phyloP scores from a whole-genome alignment of 345 rosid genomes.

The Crucihimalaya himalaica region DNA sequence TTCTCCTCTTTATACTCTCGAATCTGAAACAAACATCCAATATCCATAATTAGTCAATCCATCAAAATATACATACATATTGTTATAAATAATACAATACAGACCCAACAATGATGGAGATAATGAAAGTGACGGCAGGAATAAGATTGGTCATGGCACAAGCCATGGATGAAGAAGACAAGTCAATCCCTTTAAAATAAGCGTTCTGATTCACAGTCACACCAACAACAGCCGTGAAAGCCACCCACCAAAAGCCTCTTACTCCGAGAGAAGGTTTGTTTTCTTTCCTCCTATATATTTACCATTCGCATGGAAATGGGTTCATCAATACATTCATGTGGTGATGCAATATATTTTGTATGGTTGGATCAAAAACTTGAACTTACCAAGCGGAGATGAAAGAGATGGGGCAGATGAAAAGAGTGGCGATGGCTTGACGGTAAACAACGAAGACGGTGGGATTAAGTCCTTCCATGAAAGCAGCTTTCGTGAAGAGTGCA shows the following conservation, averaged over 20 bases:
- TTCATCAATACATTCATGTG: background rate
- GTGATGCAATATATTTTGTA: background rate
- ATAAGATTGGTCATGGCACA: conserved; percentile 47
- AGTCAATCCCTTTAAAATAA: conserved; percentile 44
- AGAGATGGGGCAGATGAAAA: conserved; percentile 43
- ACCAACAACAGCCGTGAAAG: conserved; percentile 46
- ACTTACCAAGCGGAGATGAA: conserved; percentile 39
- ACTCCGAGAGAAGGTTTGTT: conserved; percentile 35
- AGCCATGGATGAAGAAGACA: conserved; percentile 49
- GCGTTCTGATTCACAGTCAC: conserved; percentile 43
- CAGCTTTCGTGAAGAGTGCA: conserved; percentile 45
- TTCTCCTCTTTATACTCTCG: conserved; percentile 54
- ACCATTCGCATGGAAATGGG: conserved; percentile 1
- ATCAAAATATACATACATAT: background rate
- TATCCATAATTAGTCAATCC: background rate
- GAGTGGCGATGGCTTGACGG: conserved; percentile 50
- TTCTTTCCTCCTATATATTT: conserved; percentile 32
- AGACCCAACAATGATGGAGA: conserved; percentile 45
- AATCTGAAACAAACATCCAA: conserved; percentile 42
- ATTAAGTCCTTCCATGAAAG: conserved; percentile 43
- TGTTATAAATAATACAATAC: background rate
- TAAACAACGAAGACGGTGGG: conserved; percentile 49
- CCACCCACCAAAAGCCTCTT: conserved; percentile 44
- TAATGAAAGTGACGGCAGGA: conserved; percentile 47
- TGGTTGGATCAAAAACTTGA: background rate